Conservation (phyloP, 108 stramenopile genomes). For the Cyclotella baltica region DNA sequence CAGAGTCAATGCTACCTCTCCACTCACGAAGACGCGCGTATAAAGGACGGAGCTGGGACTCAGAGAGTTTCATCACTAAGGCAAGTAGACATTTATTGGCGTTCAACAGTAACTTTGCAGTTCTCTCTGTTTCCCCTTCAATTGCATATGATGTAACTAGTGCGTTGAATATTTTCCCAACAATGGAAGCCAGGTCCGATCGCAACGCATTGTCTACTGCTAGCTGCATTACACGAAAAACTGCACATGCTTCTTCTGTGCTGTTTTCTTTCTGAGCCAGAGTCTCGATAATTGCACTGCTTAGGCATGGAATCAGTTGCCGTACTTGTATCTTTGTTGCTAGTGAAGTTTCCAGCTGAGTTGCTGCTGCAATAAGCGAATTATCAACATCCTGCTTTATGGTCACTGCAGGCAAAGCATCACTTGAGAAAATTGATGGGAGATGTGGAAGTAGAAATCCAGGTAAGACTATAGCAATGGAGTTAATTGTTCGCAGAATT, state of each 20-base stretch:
- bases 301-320: conserved; percentile 68
- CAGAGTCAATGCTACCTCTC: conserved; percentile 62
- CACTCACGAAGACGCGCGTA: conserved; percentile 78
- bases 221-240: conserved; percentile 57
- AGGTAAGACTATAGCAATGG: conserved; percentile 77
- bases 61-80: conserved; percentile 86
- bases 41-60: conserved; percentile 83
- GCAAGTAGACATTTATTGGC: conserved; percentile 68
- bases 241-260: conserved; percentile 46
- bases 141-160: conserved; percentile 59
- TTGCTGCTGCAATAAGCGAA: conserved; percentile 38
- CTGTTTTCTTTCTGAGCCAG: conserved; percentile 14
- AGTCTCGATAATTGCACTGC: conserved; percentile 40
- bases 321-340: conserved; percentile 64
- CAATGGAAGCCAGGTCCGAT: conserved; percentile 65
- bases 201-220: conserved; percentile 58
- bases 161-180: conserved; percentile 61
- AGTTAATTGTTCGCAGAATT: conserved; percentile 55
- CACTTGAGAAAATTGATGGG: conserved; percentile 55
- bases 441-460: conserved; percentile 81
- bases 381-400: conserved; percentile 44
- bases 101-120: conserved; percentile 42
- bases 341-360: conserved; percentile 51
- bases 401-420: conserved; percentile 59
- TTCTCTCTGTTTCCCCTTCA: conserved; percentile 29